Base-by-base conservation (phyloP, 2,329 filamentous ascomycete genomes). In the Phyllosticta capitalensis region DNA sequence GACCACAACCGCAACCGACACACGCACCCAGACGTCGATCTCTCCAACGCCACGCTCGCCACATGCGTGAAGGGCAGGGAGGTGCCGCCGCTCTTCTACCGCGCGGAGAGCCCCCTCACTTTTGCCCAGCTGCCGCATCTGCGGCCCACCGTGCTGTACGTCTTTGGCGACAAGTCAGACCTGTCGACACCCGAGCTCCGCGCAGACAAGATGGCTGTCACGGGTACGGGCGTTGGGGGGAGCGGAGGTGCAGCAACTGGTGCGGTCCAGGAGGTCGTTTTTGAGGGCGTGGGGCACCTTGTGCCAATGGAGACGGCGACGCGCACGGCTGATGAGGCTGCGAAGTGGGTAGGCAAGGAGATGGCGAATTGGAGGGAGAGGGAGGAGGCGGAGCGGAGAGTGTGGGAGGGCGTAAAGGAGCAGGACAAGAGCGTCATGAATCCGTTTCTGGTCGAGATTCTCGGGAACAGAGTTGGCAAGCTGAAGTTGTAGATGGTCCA, bases 261-360 rank as follows among this genome's bases (percentile, higher is more conserved):
- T 0, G 78, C 84, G 52, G 91, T 96, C 1, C 79, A 78, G 59
- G 79, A 85, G 64, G 80, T 89, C 5, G 76, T 83, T 17, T 73
- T 94, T 7, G 74, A 86, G 26, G 81, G 80, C 0, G 78, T 80
- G 5, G 90, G 92, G 0, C 92, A 97, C 72, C 72, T 96, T 50
- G 83, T 96, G 26, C 87, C 92, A 0, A 89, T 96, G 83, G 91
- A 96, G 72, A 81, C 82, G 48, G 88, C 89, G 0, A 75, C 67
- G 1, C 78, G 83, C 66, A 88, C 86, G 63, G 92, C 90, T 1
- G 76, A 81, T n/a, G 69, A 72, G 6, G 61, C 59, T 24, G 33
- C 58, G 1, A 45, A 55, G 9, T 68, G 63, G 62, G 45, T 67
- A 1, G 58, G 28, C 3, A 61, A 61, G 38, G 64, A 67, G 52